Evolutionary conservation across 108 stramenopile species (phyloP).

Genomic region (Aureococcus anophagefferens): DNA sequence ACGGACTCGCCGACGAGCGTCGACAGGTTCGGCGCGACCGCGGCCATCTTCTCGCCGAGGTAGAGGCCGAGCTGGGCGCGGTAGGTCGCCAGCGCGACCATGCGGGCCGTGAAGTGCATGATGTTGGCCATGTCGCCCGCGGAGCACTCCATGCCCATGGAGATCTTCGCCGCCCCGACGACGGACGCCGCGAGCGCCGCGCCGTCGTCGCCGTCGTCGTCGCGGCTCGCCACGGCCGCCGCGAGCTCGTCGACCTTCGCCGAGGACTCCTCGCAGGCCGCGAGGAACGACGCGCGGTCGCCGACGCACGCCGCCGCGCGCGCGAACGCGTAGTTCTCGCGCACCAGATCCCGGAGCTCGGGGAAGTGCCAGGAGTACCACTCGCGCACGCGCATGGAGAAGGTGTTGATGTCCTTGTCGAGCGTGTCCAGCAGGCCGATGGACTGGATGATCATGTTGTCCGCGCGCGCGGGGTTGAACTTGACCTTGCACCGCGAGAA

Average conservation of each 20-base stretch:
- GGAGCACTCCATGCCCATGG: constrained; percentile 98
- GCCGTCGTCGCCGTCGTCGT: constrained; percentile 67
- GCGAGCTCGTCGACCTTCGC: constrained; percentile 44
- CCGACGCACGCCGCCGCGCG: constrained; percentile 44
- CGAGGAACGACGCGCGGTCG: constrained; percentile 31
- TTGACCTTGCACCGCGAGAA: constrained; percentile 98
- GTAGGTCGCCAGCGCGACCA: constrained; percentile 94
- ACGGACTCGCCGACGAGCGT: constrained; percentile 97
- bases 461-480: constrained; percentile 94
- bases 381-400: constrained; percentile 97
- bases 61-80: constrained; percentile 81
- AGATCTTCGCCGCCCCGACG: constrained; percentile 73
- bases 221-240: constrained; percentile 37
- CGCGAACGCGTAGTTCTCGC: constrained; percentile 56
- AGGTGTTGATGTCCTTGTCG: constrained; percentile 99
- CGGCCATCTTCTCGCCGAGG: constrained; percentile 85
- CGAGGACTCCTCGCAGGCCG: constrained; percentile 32
- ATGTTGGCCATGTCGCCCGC: constrained; percentile 95
- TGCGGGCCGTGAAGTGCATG: constrained; percentile 86
- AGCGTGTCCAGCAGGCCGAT: constrained; percentile 97
- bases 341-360: constrained; percentile 67
- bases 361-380: constrained; percentile 99
- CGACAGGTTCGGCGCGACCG: constrained; percentile 93
- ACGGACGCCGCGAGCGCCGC: constrained; percentile 75
- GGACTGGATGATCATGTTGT: constrained; percentile 99